phyloP scores from a whole-genome alignment of 352 stramenopile genomes.

The Globisporangium heterothallicum region DNA sequence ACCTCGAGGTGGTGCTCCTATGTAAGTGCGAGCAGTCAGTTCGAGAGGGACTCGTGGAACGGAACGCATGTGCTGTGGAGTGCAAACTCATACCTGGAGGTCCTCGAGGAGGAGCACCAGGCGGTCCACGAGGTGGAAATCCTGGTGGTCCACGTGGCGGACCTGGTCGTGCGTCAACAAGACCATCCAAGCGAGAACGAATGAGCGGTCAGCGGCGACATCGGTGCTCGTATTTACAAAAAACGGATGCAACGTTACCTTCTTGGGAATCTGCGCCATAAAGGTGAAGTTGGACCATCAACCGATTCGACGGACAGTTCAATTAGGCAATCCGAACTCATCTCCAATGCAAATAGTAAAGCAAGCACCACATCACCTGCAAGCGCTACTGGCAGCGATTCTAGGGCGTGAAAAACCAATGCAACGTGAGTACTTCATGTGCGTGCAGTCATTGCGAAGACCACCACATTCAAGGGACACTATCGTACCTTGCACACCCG shows the following conservation, averaged over 20 bases:
- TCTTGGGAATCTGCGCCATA: neutral
- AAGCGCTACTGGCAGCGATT: neutral
- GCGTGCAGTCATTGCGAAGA: too few species aligned
- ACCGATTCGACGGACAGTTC: neutral
- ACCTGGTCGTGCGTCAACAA: constrained; percentile 1
- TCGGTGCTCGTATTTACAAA: neutral
- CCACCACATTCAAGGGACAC: neutral
- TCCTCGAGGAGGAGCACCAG: constrained; percentile 1
- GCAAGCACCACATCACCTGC: neutral
- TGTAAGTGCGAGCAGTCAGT: neutral
- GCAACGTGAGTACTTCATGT: neutral
- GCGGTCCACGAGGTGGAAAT: constrained; percentile 7
- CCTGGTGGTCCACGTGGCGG: constrained; percentile 10
- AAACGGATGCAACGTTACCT: constrained; percentile 5
- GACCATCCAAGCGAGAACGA: too few species aligned
- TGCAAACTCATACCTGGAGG: neutral
- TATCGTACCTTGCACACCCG: constrained; percentile 10
- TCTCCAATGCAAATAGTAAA: too few species aligned
- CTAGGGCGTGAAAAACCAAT: neutral
- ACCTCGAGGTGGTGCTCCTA: constrained; percentile 14
- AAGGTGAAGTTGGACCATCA: neutral
- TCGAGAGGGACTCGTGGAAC: neutral
- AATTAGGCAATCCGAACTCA: neutral
- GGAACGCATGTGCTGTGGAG: neutral
- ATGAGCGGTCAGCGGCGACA: neutral